Evolutionary conservation across 2,329 filamentous ascomycete species (phyloP).

Genomic region (Sclerotinia minor): DNA sequence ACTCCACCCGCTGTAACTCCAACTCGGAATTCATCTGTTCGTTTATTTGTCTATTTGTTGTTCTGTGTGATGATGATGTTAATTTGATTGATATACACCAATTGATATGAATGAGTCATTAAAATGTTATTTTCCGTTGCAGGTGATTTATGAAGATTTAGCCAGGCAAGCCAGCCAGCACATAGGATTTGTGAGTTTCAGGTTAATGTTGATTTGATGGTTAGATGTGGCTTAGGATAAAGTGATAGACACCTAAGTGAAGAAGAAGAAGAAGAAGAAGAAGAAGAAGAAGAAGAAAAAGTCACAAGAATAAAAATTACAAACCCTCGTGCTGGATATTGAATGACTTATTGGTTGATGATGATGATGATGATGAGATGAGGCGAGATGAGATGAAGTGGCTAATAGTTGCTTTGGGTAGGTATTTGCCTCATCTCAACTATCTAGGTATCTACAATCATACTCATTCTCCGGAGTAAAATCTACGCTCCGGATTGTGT

Average conservation of each 20-base stretch:
- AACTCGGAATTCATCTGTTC: neutral
- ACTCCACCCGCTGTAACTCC: no score
- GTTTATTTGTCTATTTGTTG: neutral
- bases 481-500: slow-evolving; percentile 8
- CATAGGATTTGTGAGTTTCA: neutral
- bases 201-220: neutral
- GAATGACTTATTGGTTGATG: neutral
- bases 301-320: slow-evolving; percentile 3
- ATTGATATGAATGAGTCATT: neutral
- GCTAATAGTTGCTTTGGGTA: no score
- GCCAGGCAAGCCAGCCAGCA: neutral
- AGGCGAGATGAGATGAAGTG: slow-evolving; percentile 11
- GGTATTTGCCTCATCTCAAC: neutral
- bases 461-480: neutral
- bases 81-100: no score
- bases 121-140: neutral
- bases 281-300: neutral
- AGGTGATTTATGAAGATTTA: neutral
- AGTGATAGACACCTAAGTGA: neutral
- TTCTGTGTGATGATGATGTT: neutral
- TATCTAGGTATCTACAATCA: no score
- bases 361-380: neutral
- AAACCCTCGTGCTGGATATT: neutral
- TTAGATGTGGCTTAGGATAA: no score
- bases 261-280: no score